Evolutionary conservation across 202 grass and related monocot species (phyloP).

Genomic region (Dendrocalamus latiflorus): DNA sequence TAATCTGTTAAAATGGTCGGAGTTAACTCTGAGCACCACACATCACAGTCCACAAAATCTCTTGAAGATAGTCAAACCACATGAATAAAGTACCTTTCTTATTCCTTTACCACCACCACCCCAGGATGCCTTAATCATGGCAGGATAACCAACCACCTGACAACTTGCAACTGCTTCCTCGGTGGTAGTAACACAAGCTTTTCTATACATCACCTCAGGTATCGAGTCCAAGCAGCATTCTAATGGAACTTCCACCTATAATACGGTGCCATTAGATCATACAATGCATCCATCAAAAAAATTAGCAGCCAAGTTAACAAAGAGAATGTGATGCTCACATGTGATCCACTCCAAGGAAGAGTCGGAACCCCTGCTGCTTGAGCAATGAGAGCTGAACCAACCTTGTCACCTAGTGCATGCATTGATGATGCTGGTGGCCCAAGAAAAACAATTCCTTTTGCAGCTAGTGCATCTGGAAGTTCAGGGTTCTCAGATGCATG

Average conservation of each 20-base stretch:
- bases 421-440: no score
- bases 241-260: slow-evolving; percentile 60
- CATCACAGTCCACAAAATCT: slow-evolving; percentile 13
- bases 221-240: slow-evolving; percentile 60
- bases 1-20: background rate
- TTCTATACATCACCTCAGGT: slow-evolving; percentile 67
- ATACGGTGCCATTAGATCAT: background rate
- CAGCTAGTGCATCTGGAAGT: slow-evolving; percentile 66
- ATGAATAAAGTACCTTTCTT: slow-evolving; percentile 52
- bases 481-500: slow-evolving; percentile 82
- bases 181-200: slow-evolving; percentile 38
- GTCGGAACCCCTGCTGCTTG: no score
- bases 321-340: slow-evolving; percentile 34
- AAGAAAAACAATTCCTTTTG: no score
- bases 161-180: no score
- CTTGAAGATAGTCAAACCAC: background rate
- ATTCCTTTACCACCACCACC: slow-evolving; percentile 84
- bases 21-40: background rate
- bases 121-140: slow-evolving; percentile 89
- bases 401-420: no score
- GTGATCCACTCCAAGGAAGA: slow-evolving; percentile 60
- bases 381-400: no score
- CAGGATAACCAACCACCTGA: slow-evolving; percentile 4
- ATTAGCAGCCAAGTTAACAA: background rate
- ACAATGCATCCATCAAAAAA: slow-evolving; percentile 5